Conservation (phyloP, 2,329 filamentous ascomycete species). For the Aotearoamyces nothofagi region DNA sequence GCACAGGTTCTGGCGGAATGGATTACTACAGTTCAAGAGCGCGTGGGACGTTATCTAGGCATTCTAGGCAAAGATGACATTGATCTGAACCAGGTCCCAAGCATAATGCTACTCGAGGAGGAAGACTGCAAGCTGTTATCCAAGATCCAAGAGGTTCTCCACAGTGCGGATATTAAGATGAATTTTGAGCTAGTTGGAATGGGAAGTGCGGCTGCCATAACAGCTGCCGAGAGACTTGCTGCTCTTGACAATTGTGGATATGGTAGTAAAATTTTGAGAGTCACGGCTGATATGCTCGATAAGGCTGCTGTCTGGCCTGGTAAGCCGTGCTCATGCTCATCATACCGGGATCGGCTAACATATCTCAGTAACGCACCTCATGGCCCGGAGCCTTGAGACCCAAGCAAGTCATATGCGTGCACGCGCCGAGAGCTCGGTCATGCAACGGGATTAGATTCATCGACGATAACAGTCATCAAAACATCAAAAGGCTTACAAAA, state of each 20-base stretch:
- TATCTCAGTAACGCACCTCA: constrained; percentile 46
- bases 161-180: constrained; percentile 67
- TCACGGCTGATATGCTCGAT: constrained; percentile 76
- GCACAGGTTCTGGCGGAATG: constrained; percentile 89
- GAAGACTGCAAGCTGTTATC: constrained; percentile 76
- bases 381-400: constrained; percentile 48
- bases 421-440: constrained; percentile 34
- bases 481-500: no score
- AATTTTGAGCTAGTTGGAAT: constrained; percentile 39
- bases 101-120: constrained; percentile 79
- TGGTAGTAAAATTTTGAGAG: constrained; percentile 68
- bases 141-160: constrained; percentile 69
- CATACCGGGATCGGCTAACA: constrained; percentile 13
- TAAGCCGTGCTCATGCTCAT: constrained; percentile 26
- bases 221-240: constrained; percentile 34
- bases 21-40: constrained; percentile 84
- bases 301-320: constrained; percentile 87
- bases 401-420: constrained; percentile 49
- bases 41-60: constrained; percentile 79
- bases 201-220: constrained; percentile 33
- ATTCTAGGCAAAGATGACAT: constrained; percentile 72
- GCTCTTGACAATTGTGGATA: constrained; percentile 56
- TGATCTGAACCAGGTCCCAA: constrained; percentile 66
- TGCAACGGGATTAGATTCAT: constrained; percentile 5
- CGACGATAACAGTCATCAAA: no score